Evolutionary conservation across 768 basidiomycete species (phyloP), one percentile per base, ranked within the genome.

Genomic region (Podaxis sp.): DNA sequence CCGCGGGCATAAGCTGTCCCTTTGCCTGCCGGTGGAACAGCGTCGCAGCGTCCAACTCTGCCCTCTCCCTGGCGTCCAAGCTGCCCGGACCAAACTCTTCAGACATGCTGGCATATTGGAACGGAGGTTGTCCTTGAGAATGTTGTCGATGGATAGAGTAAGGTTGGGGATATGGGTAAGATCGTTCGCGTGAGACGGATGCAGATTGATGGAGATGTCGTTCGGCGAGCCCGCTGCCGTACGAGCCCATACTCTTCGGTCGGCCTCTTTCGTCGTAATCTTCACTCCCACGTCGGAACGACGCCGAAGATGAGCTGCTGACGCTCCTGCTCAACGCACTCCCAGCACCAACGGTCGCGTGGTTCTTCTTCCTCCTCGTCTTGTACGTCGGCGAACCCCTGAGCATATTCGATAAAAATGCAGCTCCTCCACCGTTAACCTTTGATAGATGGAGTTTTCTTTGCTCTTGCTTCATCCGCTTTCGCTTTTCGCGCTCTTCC

Each of bases 301-400:
- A 61, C 2, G 33, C 61, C 4, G 61, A 62, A 0, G 61, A 56
- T 3, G 53, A 55, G n/a, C 61, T 54, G 1, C 53, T 55, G 5
- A 62, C 52, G 28, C 61, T 62, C 53, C 61, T 55, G 13, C 61
- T 62, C 52, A 62, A 36, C 11, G 53, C 28, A 61, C 65, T 39
- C 22, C 57, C 57, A 13, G 44, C 56, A 44, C 26, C 44, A 44
- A 24, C 67, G 19, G 68, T 65, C 62, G 83, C 85, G 36, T 76
- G 72, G 38, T 81, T 80, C 73, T 91, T 93, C 80, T 93, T 93
- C 66, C 90, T 84, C 28, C 95, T 83, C 70, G 92, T 89, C 76
- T 97, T 97, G 80, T 97, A 97, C 2, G 86, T 84, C 4, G 93
- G 89, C 64, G 86, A 89, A 13, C 94, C 94, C 72, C 92, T 90